phyloP scores from a whole-genome alignment of 2,329 filamentous ascomycete genomes.

The Colletotrichum cordylinicola region DNA sequence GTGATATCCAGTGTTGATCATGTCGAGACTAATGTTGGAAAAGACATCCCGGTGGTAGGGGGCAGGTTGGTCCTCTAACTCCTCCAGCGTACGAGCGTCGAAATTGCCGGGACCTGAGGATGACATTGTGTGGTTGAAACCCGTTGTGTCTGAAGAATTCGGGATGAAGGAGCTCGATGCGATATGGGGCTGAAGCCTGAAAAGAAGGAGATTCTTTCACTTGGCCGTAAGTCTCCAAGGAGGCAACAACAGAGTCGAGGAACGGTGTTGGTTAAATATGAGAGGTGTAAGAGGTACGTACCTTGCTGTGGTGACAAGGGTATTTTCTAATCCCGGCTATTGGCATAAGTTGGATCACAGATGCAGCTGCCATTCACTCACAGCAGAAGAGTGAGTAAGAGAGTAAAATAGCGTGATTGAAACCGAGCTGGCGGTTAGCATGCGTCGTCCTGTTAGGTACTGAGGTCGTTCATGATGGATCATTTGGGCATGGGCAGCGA shows the following conservation, averaged over 20 bases:
- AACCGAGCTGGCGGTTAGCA: background rate
- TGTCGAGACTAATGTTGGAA: background rate
- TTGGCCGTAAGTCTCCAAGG: no score
- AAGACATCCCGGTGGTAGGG: background rate
- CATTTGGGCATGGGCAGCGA: background rate
- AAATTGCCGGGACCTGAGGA: background rate
- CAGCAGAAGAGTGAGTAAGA: background rate
- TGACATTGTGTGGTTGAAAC: no score
- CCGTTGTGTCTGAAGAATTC: no score
- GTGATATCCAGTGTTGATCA: background rate
- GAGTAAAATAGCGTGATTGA: background rate
- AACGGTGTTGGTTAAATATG: background rate
- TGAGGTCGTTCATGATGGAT: background rate
- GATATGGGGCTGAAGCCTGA: no score
- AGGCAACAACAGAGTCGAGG: background rate
- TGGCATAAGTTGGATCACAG: background rate
- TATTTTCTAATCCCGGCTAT: background rate
- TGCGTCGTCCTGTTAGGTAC: background rate
- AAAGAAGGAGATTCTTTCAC: no score
- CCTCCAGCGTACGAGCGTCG: background rate
- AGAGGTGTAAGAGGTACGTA: background rate
- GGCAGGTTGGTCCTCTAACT: background rate
- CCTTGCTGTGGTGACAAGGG: background rate
- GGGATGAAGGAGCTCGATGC: no score
- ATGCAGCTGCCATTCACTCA: background rate